Base-by-base conservation (phyloP, 331 rosid genomes). In the Malus hybrid region DNA sequence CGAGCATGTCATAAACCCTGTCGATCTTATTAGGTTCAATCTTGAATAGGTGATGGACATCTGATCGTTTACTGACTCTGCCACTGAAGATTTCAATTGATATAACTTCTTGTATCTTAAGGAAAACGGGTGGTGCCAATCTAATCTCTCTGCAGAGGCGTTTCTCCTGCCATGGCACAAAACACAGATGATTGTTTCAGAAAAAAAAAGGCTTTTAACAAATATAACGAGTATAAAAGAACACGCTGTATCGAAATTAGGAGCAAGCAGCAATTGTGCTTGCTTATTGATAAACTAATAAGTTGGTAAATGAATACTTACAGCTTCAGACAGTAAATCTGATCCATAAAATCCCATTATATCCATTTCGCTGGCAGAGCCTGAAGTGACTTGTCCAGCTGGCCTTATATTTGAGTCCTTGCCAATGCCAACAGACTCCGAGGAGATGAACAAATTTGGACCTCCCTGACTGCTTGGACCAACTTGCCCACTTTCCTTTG, bases 301-400 rank as follows among this genome's bases (percentile, higher is more conserved):
- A 50, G 69, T 59, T n/a, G 74, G 74, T 56, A 79, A 46, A 62
- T 42, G 44, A 29, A 69, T 32, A 82, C 97, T 92, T 84, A 95
- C 99, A 73, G 93, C 80, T 82, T 89, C 97, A 61, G 97, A 90
- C 76, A 95, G 95, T 57, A 92, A 76, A 84, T 92, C 97, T n/a
- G 88, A 86, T 27, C 92, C 97, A 78, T 84, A 83, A 80, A 86
- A 83, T 81, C 97, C 93, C 33, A 84, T 67, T 14, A 75, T 72
- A 81, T 86, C 97, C 76, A 89, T 84, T 54, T 87, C 93, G 70
- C 82, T 84, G 71, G 77, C 79, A 65, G 93, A 87, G 81, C 86
- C 86, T 18, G 94, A 83, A 65, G 84, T 59, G 39, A 86, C 91
- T 70, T 86, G 93, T 39, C 82, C 91, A 10, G 86, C 85, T 48